A percentile compares a stretch with the other conserved stretches of the same genome.
phyloP scores from a whole-genome alignment of 164 flowering plant genomes.

The Chimonanthus praecox region DNA sequence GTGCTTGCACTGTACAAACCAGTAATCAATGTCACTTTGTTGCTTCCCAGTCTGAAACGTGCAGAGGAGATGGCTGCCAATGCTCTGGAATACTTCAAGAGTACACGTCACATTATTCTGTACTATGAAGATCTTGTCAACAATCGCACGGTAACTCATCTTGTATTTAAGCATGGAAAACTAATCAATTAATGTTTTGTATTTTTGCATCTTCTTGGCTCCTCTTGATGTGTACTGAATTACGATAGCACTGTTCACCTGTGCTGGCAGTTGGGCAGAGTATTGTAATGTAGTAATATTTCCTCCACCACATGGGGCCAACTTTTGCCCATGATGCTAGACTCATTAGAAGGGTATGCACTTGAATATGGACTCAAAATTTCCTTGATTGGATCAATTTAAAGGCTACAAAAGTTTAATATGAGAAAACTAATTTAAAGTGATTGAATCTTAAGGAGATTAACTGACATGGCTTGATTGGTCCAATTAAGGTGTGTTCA shows the following conservation, averaged over 20 bases:
- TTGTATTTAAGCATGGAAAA: not conserved
- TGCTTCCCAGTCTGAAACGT: slow-evolving; percentile 32
- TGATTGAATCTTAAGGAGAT: too few species aligned
- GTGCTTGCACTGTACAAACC: slow-evolving; percentile 59
- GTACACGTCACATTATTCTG: slow-evolving; percentile 50
- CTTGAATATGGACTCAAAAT: too few species aligned
- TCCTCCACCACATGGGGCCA: too few species aligned
- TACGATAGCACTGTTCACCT: slow-evolving; percentile 19
- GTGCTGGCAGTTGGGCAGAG: not conserved
- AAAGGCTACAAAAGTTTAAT: too few species aligned
- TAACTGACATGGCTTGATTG: too few species aligned
- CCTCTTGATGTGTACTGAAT: not conserved
- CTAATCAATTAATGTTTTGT: not conserved
- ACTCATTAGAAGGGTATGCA: too few species aligned
- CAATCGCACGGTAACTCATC: slow-evolving; percentile 38
- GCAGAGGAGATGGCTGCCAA: slow-evolving; percentile 27
- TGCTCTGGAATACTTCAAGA: slow-evolving; percentile 44
- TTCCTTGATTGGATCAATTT: too few species aligned
- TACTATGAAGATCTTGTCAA: slow-evolving; percentile 55
- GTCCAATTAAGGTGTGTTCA: too few species aligned
- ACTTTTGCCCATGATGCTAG: too few species aligned
- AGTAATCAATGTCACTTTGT: slow-evolving; percentile 29
- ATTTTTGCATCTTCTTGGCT: not conserved
- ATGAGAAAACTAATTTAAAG: too few species aligned
- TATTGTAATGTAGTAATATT: too few species aligned